Conservation (phyloP, 352 stramenopile genomes). For the Blastocystis sp. region DNA sequence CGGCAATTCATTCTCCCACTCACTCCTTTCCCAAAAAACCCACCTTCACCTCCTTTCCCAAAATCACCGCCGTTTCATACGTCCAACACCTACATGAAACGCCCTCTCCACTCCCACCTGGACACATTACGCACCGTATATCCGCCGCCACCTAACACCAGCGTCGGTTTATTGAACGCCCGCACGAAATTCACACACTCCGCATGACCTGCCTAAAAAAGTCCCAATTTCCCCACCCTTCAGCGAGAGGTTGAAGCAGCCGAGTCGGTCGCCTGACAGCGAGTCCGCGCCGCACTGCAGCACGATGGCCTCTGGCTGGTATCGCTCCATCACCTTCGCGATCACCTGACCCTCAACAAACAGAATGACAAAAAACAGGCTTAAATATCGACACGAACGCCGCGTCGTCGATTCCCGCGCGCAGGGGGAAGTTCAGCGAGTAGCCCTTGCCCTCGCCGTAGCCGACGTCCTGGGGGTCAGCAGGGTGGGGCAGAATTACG, state of each 20-base stretch:
- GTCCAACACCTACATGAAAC: constrained; percentile 70
- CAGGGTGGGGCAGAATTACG: background rate
- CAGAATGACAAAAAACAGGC: background rate
- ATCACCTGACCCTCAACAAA: constrained; percentile 69
- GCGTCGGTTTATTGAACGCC: constrained; percentile 85
- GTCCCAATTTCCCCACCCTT: constrained; percentile 68
- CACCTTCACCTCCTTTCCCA: constrained; percentile 70
- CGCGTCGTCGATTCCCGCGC: constrained; percentile 95
- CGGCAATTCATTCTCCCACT: constrained; percentile 79
- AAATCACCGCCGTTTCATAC: constrained; percentile 87
- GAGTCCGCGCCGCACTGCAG: constrained; percentile 95
- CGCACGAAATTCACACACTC: constrained; percentile 90
- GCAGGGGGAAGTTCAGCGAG: constrained; percentile 91
- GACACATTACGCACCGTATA: constrained; percentile 95
- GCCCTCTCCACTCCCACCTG: constrained; percentile 62
- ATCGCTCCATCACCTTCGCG: constrained; percentile 87
- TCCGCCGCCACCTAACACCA: constrained; percentile 87
- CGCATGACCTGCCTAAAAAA: constrained; percentile 68
- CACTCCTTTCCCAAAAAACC: constrained; percentile 55
- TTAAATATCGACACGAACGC: constrained; percentile 76
- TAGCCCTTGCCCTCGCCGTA: constrained; percentile 87
- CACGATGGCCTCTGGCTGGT: constrained; percentile 84
- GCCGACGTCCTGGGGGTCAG: constrained; percentile 68
- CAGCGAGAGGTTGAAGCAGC: constrained; percentile 93
- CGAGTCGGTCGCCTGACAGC: constrained; percentile 88